Evolutionary conservation across 1,284 basidiomycete species (phyloP).

Genomic region (Gymnopus androsaceus): DNA sequence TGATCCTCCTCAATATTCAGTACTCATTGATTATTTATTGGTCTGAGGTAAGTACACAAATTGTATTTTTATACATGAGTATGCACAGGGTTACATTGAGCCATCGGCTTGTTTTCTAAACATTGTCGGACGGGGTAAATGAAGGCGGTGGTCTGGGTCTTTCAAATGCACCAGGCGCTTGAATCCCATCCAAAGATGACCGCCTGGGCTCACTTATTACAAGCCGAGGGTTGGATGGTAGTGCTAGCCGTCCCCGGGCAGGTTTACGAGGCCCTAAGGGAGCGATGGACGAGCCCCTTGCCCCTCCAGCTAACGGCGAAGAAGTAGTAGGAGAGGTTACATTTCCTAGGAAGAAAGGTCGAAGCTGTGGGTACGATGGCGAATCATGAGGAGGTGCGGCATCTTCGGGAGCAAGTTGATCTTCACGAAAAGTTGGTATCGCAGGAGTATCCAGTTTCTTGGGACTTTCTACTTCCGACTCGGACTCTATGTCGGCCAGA

Average conservation of each 20-base stretch:
- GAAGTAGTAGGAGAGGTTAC: constrained; percentile 19
- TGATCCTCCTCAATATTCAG: neutral
- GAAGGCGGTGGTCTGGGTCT: constrained; percentile 46
- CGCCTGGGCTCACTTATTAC: constrained; percentile 36
- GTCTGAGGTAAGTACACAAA: neutral
- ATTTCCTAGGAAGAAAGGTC: constrained; percentile 23
- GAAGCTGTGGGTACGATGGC: constrained; percentile 17
- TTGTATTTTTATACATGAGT: neutral
- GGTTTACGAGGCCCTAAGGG: constrained; percentile 23
- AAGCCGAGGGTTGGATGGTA: constrained; percentile 32
- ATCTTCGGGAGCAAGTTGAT: too few species aligned
- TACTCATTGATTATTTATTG: neutral
- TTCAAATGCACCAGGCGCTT: constrained; percentile 37
- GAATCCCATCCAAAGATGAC: constrained; percentile 22
- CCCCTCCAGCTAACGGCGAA: constrained; percentile 19
- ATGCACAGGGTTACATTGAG: neutral
- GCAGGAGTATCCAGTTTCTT: too few species aligned
- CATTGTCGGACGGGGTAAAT: constrained; percentile 8
- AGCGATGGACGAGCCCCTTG: constrained; percentile 11
- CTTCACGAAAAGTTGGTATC: too few species aligned
- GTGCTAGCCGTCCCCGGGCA: constrained; percentile 18
- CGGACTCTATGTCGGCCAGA: constrained; percentile 23
- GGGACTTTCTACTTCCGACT: constrained; percentile 19
- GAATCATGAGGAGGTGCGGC: constrained; percentile 9
- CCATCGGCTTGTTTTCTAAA: neutral